Evolutionary conservation across 1,284 basidiomycete genomes (phyloP), one percentile per base, ranked within the genome.

Genomic region (Coriolopsis trogii): DNA sequence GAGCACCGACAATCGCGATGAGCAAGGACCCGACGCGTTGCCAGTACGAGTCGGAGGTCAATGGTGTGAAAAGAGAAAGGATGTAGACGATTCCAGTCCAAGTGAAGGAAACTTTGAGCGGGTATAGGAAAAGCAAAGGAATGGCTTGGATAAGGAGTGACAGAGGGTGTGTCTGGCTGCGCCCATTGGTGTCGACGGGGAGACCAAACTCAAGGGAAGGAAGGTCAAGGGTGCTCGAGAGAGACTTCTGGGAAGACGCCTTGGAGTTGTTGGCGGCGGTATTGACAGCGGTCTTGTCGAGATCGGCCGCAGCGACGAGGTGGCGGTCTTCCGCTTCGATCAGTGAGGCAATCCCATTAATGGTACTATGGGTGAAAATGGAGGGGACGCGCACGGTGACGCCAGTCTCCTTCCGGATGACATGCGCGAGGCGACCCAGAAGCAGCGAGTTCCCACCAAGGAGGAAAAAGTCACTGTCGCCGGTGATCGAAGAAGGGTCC

Each of bases 381-480:
- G 68, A 59, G 3, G 73, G 63, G 10, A 77, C 69, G 18, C 65
- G 67, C 10, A 78, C 45, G 29, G 63, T 67, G n/a, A 65, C 67
- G 18, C 73, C 72, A 8, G 69, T 70, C 60, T 68, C 70, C 53
- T 74, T 72, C 15, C 75, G 70, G 41, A 77, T 67, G 40, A 67
- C 62, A 52, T 77, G 68, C 6, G 72, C 67, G 15, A 78, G 69
- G 41, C 76, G 73, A 10, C 76, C 76, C 4, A 77, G 67, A 13
- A 77, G 67, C 6, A 77, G 62, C 1, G 75, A 77, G 58, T 72
- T 77, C 13, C 76, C 76, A 33, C 76, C 76, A 28, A 78, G 63
- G 0, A 77, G 59, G 63, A 78, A 77, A 63, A 78, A 59, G 60
- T 78, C 76, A 8, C 73, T 73, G 30, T 71, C 68, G 37, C 63